Conservation (phyloP, 208 protist genomes). For the Naegleria gruberi region DNA sequence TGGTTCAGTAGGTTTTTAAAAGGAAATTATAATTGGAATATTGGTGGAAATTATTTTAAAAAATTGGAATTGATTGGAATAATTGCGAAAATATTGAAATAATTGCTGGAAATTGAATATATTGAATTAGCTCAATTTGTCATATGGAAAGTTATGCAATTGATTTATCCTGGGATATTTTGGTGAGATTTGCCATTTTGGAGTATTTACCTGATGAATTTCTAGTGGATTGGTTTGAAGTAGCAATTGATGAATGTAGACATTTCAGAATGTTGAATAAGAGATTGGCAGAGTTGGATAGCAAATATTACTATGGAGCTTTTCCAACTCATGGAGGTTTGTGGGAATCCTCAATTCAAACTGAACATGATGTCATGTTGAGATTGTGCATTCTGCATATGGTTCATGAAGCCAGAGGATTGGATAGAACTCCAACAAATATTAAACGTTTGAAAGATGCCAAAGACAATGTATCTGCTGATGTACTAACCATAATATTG, state of each 20-base stretch:
- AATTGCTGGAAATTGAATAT: too few species aligned
- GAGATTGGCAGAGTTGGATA: constrained; percentile 36
- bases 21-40: neutral
- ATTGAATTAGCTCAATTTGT: constrained; percentile 29
- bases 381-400: constrained; percentile 43
- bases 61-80: neutral
- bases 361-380: constrained; percentile 31
- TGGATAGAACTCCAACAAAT: constrained; percentile 35
- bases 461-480: constrained; percentile 3
- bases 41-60: too few species aligned
- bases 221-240: constrained; percentile 34
- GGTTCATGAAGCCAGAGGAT: constrained; percentile 45
- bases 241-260: constrained; percentile 38
- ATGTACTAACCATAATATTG: constrained; percentile 30
- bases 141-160: constrained; percentile 45
- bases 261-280: constrained; percentile 36
- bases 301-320: constrained; percentile 32
- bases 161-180: constrained; percentile 44
- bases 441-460: constrained; percentile 22
- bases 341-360: constrained; percentile 37
- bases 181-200: constrained; percentile 30
- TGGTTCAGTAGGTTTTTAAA: neutral
- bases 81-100: neutral
- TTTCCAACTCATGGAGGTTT: constrained; percentile 39
- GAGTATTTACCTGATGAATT: constrained; percentile 39